A percentile compares a stretch with the other conserved stretches of the same genome.
Conservation (phyloP, 2,329 filamentous ascomycete species). For the Berkeleyomyces basicola region DNA sequence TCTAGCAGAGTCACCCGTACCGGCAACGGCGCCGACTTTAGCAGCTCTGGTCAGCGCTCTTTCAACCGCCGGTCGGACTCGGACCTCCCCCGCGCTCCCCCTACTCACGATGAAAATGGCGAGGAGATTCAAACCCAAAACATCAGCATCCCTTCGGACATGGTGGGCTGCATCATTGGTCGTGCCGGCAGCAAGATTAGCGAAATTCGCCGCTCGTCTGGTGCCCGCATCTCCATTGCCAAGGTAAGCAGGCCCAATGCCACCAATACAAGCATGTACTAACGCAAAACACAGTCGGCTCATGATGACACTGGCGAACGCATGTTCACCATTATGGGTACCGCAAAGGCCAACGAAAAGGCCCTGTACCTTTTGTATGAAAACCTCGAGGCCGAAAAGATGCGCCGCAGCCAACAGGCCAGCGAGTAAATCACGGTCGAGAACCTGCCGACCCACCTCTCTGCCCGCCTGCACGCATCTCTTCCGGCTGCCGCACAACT, state of each 20-base stretch:
- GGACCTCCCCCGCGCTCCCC: constrained; percentile 67
- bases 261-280: background rate
- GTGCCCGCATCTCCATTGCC: constrained; percentile 91
- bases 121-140: constrained; percentile 98
- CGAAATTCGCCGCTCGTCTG: constrained; percentile 93
- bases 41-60: constrained; percentile 53
- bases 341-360: constrained; percentile 82
- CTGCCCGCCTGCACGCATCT: background rate
- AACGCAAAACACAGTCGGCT: constrained; percentile 40
- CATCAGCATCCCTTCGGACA: constrained; percentile 97
- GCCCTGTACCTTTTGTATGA: constrained; percentile 94
- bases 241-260: constrained; percentile 40
- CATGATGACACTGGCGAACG: constrained; percentile 96
- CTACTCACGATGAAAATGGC: constrained; percentile 85
- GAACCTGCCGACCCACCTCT: constrained; percentile 7
- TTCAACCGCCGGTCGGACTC: constrained; percentile 71
- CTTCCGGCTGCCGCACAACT: background rate
- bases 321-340: constrained; percentile 99
- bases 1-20: constrained; percentile 75
- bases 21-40: constrained; percentile 95
- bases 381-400: constrained; percentile 97
- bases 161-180: constrained; percentile 99
- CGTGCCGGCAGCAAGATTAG: constrained; percentile 92
- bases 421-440: constrained; percentile 27
- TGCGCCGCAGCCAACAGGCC: constrained; percentile 70